Evolutionary conservation across 176 grass and related monocot genomes (phyloP).

Genomic region (Dendrocalamus sinicus): DNA sequence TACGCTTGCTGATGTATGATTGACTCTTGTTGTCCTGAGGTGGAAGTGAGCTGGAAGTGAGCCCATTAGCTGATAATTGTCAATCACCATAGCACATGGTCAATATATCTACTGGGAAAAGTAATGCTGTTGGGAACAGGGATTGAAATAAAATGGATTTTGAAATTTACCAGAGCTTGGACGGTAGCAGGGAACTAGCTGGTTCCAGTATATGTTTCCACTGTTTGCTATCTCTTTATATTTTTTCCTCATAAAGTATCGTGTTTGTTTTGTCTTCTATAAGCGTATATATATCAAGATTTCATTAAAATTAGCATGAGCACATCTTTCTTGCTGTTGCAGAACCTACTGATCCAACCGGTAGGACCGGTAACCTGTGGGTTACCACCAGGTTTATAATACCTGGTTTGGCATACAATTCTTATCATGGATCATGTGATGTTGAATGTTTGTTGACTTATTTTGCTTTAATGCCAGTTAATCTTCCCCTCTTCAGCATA

Average conservation of each 20-base stretch:
- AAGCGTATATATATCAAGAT: background rate
- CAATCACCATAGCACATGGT: background rate
- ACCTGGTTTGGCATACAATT: background rate
- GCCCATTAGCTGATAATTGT: background rate
- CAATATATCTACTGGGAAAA: background rate
- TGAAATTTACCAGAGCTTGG: conserved; percentile 2
- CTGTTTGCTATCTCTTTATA: background rate
- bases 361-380: background rate
- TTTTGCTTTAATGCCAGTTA: background rate
- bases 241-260: background rate
- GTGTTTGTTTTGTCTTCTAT: background rate
- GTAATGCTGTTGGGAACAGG: conserved; percentile 1
- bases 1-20: conserved; percentile 11
- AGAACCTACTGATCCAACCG: background rate
- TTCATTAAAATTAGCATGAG: conserved; percentile 7
- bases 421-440: background rate
- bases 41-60: conserved; percentile 14
- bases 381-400: background rate
- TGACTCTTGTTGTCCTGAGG: background rate
- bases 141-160: background rate
- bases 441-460: background rate
- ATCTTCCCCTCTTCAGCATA: background rate
- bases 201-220: background rate
- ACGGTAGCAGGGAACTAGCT: background rate
- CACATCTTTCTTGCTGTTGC: background rate